A percentile compares a stretch with the other conserved stretches of the same genome.
Evolutionary conservation across 192 early-diverging fungal genomes (phyloP).

Genomic region (Backusella australiensis): DNA sequence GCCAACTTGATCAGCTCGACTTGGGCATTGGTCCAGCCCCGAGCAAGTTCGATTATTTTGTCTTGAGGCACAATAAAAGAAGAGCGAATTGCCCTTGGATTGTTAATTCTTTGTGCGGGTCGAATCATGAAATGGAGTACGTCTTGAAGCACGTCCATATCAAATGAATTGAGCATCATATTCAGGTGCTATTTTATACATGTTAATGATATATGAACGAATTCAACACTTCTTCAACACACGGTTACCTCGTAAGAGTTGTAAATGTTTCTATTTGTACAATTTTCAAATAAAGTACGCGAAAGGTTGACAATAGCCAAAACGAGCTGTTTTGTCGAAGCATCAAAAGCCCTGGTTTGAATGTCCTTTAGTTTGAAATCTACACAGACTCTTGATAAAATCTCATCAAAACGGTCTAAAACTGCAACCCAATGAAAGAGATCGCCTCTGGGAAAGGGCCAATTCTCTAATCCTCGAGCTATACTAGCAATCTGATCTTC

Average conservation of each 20-base stretch:
- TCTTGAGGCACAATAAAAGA: slow-evolving; percentile 59
- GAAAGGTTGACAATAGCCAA: slow-evolving; percentile 75
- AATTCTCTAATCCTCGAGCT: slow-evolving; percentile 53
- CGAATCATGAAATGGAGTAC: slow-evolving; percentile 80
- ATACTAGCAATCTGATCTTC: slow-evolving; percentile 57
- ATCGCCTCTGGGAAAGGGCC: slow-evolving; percentile 87
- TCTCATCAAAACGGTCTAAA: slow-evolving; percentile 88
- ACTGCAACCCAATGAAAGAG: slow-evolving; percentile 95
- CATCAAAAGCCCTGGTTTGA: slow-evolving; percentile 60
- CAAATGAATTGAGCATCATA: slow-evolving; percentile 73
- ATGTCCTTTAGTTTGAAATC: slow-evolving; percentile 63
- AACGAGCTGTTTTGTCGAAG: slow-evolving; percentile 51
- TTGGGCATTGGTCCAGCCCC: slow-evolving; percentile 51
- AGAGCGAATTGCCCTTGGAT: slow-evolving; percentile 66
- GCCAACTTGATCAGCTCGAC: slow-evolving; percentile 8
- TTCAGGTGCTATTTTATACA: slow-evolving; percentile 65
- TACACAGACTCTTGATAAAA: slow-evolving; percentile 66
- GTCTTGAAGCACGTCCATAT: slow-evolving; percentile 78
- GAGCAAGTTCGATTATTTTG: slow-evolving; percentile 54
- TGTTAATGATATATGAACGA: neutral
- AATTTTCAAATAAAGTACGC: slow-evolving; percentile 86
- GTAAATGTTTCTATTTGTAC: slow-evolving; percentile 93
- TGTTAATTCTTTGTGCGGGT: slow-evolving; percentile 87
- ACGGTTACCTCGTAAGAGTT: slow-evolving; percentile 80
- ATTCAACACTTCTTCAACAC: neutral